Percentiles rank a stretch among this genome's conserved stretches.
These are phyloP conservation scores for Jacaranda copaia DNA, from an alignment of 257 asterid genomes.

Conservation along the genomic window DNA sequence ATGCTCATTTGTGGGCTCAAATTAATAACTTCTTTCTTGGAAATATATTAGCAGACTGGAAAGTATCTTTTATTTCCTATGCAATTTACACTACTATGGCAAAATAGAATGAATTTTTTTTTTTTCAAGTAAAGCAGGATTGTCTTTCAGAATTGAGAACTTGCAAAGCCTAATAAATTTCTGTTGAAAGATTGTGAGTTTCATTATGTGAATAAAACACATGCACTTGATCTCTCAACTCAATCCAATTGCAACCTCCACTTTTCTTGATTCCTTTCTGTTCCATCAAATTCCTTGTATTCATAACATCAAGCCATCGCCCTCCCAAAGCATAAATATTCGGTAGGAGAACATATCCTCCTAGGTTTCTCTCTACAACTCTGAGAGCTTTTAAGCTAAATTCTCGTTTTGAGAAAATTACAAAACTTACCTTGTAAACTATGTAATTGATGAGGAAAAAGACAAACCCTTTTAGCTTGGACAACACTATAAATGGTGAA, in stretches of 20 bases:
- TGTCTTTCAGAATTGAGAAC: slow-evolving; percentile 56
- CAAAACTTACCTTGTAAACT: too few species aligned
- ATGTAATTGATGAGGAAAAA: too few species aligned
- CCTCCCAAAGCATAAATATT: slow-evolving; percentile 79
- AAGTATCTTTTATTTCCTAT: too few species aligned
- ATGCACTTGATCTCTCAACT: slow-evolving; percentile 59
- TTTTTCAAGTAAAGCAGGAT: slow-evolving; percentile 21
- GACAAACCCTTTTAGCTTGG: too few species aligned
- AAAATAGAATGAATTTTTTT: not conserved
- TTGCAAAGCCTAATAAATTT: slow-evolving; percentile 55
- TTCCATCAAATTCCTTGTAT: slow-evolving; percentile 62
- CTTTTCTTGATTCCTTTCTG: slow-evolving; percentile 66
- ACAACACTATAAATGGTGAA: too few species aligned
- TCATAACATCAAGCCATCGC: slow-evolving; percentile 70
- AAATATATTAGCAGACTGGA: too few species aligned
- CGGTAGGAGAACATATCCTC: slow-evolving; percentile 67
- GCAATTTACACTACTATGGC: too few species aligned
- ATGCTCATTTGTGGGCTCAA: too few species aligned
- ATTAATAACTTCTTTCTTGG: too few species aligned
- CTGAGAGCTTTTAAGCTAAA: slow-evolving; percentile 53
- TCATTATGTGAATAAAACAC: slow-evolving; percentile 69
- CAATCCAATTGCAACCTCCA: slow-evolving; percentile 83
- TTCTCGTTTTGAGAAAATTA: too few species aligned
- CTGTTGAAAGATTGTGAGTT: slow-evolving; percentile 45
- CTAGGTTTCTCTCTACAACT: slow-evolving; percentile 55